phyloP scores from a whole-genome alignment of 768 basidiomycete genomes.

The Nidularia pulvinata region DNA sequence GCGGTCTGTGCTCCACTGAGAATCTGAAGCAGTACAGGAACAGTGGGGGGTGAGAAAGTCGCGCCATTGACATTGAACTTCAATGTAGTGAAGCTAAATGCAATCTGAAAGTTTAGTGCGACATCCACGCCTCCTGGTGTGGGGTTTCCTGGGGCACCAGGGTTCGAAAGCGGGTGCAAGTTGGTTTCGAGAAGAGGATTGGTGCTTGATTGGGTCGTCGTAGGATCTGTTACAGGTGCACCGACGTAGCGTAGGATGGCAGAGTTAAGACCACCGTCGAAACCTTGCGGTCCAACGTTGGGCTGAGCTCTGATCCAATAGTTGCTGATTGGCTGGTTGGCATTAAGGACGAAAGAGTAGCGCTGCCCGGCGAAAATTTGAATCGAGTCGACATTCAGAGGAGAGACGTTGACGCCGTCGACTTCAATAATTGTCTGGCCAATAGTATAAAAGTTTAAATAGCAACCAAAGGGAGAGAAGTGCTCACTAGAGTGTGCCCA shows the following conservation, averaged over 20 bases:
- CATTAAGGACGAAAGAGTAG: conserved; percentile 34
- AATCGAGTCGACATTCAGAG: conserved; percentile 35
- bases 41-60: conserved; percentile 30
- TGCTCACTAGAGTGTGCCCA: conserved; percentile 26
- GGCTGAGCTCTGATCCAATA: conserved; percentile 37
- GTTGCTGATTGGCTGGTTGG: conserved; percentile 37
- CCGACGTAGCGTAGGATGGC: conserved; percentile 36
- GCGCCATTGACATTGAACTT: conserved; percentile 24
- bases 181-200: conserved; percentile 32
- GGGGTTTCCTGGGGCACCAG: conserved; percentile 25
- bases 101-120: conserved; percentile 28
- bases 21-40: conserved; percentile 51
- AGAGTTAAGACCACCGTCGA: conserved; percentile 27
- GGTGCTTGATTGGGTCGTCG: conserved; percentile 16
- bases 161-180: conserved; percentile 32
- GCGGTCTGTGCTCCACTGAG: conserved; percentile 40
- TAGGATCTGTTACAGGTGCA: conserved; percentile 42
- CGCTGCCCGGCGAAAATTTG: conserved; percentile 40
- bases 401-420: conserved; percentile 36
- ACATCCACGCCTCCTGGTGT: conserved; percentile 40
- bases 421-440: conserved; percentile 49
- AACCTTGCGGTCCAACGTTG: conserved; percentile 15
- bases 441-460: conserved; percentile 54
- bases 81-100: conserved; percentile 11
- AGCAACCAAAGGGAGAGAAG: conserved; percentile 5